These are phyloP conservation scores for Rhizopogon vulgaris DNA, from an alignment of 768 basidiomycete genomes.

Conservation along the genomic window DNA sequence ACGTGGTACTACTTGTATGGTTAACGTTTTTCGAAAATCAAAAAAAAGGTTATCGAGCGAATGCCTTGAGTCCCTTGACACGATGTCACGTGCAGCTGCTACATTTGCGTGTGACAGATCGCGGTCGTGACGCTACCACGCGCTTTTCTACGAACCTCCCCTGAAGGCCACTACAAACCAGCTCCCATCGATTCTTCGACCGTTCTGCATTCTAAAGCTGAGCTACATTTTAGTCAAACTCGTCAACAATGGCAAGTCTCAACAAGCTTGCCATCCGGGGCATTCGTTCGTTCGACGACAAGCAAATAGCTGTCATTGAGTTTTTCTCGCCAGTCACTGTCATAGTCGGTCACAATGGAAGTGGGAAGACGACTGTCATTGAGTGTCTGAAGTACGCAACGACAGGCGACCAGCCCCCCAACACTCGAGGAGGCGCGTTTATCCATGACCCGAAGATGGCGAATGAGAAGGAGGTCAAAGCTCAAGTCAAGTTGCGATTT, in stretches of 20 bases:
- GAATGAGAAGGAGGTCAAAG: conserved; percentile 98
- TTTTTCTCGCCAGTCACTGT: conserved; percentile 98
- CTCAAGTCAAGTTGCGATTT: conserved; percentile 94
- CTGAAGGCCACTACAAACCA: not conserved
- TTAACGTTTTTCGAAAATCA: no score
- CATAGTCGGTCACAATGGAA: conserved; percentile 97
- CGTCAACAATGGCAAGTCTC: conserved; percentile 59
- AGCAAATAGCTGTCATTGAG: conserved; percentile 87
- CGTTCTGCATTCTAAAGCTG: not conserved
- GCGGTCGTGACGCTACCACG: not conserved
- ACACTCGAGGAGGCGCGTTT: conserved; percentile 97
- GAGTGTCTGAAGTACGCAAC: conserved; percentile 99
- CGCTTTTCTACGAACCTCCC: not conserved
- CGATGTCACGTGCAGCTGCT: not conserved
- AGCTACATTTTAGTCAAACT: not conserved
- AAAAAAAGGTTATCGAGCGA: no score
- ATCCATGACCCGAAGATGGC: conserved; percentile 99
- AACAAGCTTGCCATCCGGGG: conserved; percentile 93
- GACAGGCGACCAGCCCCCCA: conserved; percentile 96
- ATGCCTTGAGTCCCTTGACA: no score
- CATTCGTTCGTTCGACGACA: conserved; percentile 96
- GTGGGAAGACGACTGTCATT: conserved; percentile 98
- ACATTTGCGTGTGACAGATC: not conserved
- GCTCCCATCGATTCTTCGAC: no score
- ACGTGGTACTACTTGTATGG: no score